Base-by-base conservation (phyloP, 2,329 filamentous ascomycete genomes). In the Fusarium sp. region DNA sequence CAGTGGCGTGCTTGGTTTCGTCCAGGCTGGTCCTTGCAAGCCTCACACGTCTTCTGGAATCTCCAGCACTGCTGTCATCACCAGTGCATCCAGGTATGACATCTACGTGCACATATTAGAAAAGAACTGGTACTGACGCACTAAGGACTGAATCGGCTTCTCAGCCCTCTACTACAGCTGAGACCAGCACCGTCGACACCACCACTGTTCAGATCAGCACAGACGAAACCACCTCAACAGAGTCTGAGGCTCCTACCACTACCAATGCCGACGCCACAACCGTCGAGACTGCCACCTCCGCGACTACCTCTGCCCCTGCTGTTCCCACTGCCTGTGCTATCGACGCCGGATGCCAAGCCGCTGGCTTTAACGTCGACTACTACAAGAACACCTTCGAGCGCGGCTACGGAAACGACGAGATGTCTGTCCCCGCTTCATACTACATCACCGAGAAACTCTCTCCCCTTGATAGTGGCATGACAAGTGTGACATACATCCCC, bases 391-490 rank as follows among this genome's bases (percentile, higher is more conserved):
- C 43, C 33, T 65, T 74, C 13, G 42, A 66, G 18, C 56, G 43
- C 10, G 71, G 66, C 5, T 74, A 70, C 57, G 68, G 70, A 33
- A 66, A 70, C 9, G 49, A 66, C 24, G 42, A 64, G 11, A 64
- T 66, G 63, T 57, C 43, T 4, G 53, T 68, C 13, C 68, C 70
- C 21, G 57, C 66, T 15, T 73, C 70, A 5, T 74, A 73, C 64
- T 74, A 73, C 62, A 60, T 73, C 52, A 69, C 68, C 21, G 46
- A 72, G 38, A 9, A 39, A 0, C 69, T 74, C 62, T 18, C n/a
- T 0, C 53, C 53, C 2, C 53, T 56, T 16, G 53, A 56, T 12
- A 50, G 43, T 6, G 50, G 43, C 5, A 24, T 56, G 4, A 50
- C 53, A 9, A 56, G 44, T 18, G 43, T 50, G n/a, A 48, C 50